Percentiles rank a stretch among this genome's conserved stretches.
These are phyloP conservation scores for Solanum neorickii DNA, from an alignment of 257 asterid species.

Conservation along the genomic window DNA sequence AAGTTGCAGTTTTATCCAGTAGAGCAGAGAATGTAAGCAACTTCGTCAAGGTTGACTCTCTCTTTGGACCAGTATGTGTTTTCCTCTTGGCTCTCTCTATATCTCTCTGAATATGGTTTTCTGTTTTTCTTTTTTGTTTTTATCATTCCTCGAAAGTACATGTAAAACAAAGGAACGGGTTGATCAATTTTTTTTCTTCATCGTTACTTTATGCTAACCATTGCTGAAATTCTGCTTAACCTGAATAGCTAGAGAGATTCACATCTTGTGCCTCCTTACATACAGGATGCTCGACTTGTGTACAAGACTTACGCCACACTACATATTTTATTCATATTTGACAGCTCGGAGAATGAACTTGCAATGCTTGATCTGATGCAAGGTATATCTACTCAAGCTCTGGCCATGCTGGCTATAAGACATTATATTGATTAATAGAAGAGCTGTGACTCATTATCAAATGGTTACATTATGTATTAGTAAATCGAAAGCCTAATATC, in stretches of 20 bases:
- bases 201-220: not conserved
- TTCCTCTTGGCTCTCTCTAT: not conserved
- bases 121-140: not conserved
- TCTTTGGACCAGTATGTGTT: slow-evolving; percentile 59
- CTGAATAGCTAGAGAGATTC: not conserved
- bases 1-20: slow-evolving; percentile 63
- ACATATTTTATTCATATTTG: slow-evolving; percentile 74
- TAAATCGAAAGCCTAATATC: not conserved
- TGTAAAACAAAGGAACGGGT: not conserved
- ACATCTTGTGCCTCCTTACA: not conserved
- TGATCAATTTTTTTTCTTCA: not conserved
- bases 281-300: slow-evolving; percentile 77
- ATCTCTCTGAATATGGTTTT: not conserved
- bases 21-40: slow-evolving; percentile 82
- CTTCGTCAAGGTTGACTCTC: slow-evolving; percentile 66
- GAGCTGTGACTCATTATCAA: not conserved
- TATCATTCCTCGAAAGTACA: not conserved
- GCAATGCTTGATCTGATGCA: slow-evolving; percentile 99
- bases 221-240: not conserved
- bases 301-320: slow-evolving; percentile 85
- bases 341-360: slow-evolving; percentile 79
- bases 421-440: not conserved
- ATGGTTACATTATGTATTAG: not conserved
- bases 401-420: not conserved
- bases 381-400: slow-evolving; percentile 33